phyloP scores from a whole-genome alignment of 768 basidiomycete genomes.

The Zangia roseola region DNA sequence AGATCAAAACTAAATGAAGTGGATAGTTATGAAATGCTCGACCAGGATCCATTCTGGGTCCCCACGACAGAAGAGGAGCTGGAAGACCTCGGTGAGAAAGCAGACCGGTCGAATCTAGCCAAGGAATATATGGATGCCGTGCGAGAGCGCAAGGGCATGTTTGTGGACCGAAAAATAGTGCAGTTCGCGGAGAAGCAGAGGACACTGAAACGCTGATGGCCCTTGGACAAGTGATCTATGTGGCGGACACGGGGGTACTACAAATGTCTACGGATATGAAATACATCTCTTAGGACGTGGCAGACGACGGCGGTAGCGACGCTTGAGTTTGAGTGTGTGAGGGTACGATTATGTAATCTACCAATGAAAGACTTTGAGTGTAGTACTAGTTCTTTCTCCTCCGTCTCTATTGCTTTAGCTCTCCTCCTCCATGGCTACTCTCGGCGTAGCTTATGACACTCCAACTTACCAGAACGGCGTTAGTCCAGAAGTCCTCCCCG shows the following conservation, averaged over 20 bases:
- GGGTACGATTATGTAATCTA: conserved; percentile 26
- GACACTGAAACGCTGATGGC: conserved; percentile 62
- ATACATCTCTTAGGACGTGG: conserved; percentile 7
- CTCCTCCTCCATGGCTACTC: conserved; percentile 23
- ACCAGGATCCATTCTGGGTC: conserved; percentile 97
- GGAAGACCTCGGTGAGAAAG: conserved; percentile 95
- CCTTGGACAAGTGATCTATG: not conserved
- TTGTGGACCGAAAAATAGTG: conserved; percentile 92
- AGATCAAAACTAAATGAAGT: conserved; percentile 14
- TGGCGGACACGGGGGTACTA: not conserved
- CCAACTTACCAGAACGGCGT: conserved; percentile 20
- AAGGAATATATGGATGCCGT: conserved; percentile 91
- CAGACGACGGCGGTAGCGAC: conserved; percentile 13
- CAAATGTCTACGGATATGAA: conserved; percentile 10
- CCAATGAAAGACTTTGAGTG: conserved; percentile 8
- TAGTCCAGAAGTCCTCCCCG: conserved; percentile 35
- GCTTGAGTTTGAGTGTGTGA: conserved; percentile 2
- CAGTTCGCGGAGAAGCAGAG: conserved; percentile 97
- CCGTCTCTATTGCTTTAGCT: conserved; percentile 9
- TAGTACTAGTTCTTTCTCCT: conserved; percentile 8
- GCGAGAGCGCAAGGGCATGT: conserved; percentile 91
- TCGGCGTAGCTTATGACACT: conserved; percentile 22
- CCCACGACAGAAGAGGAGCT: conserved; percentile 96
- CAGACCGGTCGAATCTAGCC: conserved; percentile 91
- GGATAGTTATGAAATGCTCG: conserved; percentile 84